Percentiles rank a stretch among this genome's conserved stretches.
These are phyloP conservation scores for Penicillium steckii DNA, from an alignment of 495 filamentous ascomycete genomes.

Conservation along the genomic window DNA sequence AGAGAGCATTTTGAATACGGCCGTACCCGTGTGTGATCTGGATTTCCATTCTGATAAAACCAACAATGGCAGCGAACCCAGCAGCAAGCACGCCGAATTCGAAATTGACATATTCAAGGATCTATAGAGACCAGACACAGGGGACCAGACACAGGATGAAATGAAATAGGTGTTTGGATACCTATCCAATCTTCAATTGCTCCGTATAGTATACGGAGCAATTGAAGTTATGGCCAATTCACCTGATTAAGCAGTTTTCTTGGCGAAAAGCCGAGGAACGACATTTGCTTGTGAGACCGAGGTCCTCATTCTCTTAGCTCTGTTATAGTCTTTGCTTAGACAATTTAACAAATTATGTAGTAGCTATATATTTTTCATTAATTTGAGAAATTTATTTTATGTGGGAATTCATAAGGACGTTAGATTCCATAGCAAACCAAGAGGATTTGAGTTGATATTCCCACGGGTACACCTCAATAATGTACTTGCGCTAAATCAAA, in stretches of 20 bases:
- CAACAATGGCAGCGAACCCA: conserved; percentile 11
- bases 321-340: neutral
- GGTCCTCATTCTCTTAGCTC: neutral
- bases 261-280: neutral
- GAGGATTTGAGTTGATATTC: neutral
- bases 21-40: conserved; percentile 13
- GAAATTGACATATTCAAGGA: conserved; percentile 1
- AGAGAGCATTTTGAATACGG: conserved; percentile 25
- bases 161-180: neutral
- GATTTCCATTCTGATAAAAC: conserved; percentile 18
- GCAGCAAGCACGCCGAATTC: conserved; percentile 8
- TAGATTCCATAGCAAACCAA: neutral
- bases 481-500: too few relatives aligned
- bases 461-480: too few relatives aligned
- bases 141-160: neutral
- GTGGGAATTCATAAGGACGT: neutral
- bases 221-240: neutral
- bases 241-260: neutral
- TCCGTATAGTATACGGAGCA: neutral
- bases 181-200: too few relatives aligned
- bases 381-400: neutral
- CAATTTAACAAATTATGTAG: neutral
- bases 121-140: neutral
- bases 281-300: neutral
- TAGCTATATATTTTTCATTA: neutral